phyloP scores from a whole-genome alignment of 148 eudicot genomes.

The Arctostaphylos glauca region DNA sequence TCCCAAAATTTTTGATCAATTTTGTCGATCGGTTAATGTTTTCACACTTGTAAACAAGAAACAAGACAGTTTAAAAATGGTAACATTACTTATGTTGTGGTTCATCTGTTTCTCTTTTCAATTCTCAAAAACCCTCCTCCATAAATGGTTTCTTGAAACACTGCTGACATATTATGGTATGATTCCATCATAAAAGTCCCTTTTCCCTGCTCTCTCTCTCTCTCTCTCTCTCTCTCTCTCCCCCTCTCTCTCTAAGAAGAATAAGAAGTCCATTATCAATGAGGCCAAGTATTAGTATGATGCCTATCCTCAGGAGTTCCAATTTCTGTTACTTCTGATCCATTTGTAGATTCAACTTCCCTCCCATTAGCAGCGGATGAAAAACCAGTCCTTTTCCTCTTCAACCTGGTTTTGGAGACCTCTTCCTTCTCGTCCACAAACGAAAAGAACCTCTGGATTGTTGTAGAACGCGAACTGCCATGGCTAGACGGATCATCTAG shows the following conservation, averaged over 20 bases:
- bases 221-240: no score
- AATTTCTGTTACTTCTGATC: slow-evolving; percentile 4
- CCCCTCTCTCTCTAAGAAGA: no score
- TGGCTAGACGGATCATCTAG: slow-evolving; percentile 7
- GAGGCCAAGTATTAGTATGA: neutral
- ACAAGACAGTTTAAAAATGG: no score
- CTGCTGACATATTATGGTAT: no score
- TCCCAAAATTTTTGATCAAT: no score
- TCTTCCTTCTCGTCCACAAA: slow-evolving; percentile 54
- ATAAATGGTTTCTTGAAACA: neutral
- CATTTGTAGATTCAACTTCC: slow-evolving; percentile 18
- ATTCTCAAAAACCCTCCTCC: neutral
- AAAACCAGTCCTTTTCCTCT: slow-evolving; percentile 32
- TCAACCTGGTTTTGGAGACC: slow-evolving; percentile 22
- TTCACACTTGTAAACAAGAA: no score
- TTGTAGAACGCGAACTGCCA: slow-evolving; percentile 32
- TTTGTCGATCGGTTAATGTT: no score
- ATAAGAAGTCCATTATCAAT: neutral
- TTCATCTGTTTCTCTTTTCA: neutral
- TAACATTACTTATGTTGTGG: neutral
- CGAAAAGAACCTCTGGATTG: slow-evolving; percentile 52
- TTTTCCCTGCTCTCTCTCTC: no score
- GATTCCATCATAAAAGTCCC: no score
- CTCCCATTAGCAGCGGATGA: slow-evolving; percentile 17
- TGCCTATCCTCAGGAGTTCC: slow-evolving; percentile 1